Base-by-base conservation (phyloP, 345 rosid genomes). In the Euclidium syriacum region DNA sequence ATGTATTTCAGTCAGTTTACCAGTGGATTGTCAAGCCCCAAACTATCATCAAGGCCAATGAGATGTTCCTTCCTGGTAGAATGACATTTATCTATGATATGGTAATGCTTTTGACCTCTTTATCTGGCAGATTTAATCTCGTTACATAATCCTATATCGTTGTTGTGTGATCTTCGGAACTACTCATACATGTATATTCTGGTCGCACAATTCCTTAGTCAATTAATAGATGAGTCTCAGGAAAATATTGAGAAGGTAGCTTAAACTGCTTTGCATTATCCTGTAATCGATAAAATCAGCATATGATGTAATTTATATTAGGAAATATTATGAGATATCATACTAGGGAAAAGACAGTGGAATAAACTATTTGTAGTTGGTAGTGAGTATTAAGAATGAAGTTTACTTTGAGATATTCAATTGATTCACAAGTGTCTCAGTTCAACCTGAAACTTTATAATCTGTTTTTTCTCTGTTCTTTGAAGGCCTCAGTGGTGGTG, bases 11-110 rank as follows among this genome's bases (percentile, higher is more conserved):
- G 98, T 85, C 97, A 1, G 88, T 89, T 34, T 92, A 92, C 68
- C 86, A 89, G 62, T 87, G 86, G 83, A 92, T 85, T 38, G 97
- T 92, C 61, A 89, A 89, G 80, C 98, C 95, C 25, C 94, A 94
- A 72, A 76, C 88, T 26, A 55, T 78, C 58, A 70, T 78, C 69
- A 94, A 94, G 88, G 77, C 99, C 52, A 94, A 84, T 74, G 97
- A 94, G 78, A 79, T 94, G 91, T 94, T 94, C 75, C 91, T 90
- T 65, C 97, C 97, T 10, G 99, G 99, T 44, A 82, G 94, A 69
- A 87, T 94, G 85, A 60, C 96, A 53, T 88, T 88, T 78, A 83
- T 91, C 42, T 91, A 67, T 71, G 90, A 81, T 81, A 81, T 80
- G 91, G 98, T 91, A 72, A 65, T 77, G 17, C 35, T 19, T 36